Conservation (phyloP, 805 yeast species). For the Ogataea trehaloabstinens region DNA sequence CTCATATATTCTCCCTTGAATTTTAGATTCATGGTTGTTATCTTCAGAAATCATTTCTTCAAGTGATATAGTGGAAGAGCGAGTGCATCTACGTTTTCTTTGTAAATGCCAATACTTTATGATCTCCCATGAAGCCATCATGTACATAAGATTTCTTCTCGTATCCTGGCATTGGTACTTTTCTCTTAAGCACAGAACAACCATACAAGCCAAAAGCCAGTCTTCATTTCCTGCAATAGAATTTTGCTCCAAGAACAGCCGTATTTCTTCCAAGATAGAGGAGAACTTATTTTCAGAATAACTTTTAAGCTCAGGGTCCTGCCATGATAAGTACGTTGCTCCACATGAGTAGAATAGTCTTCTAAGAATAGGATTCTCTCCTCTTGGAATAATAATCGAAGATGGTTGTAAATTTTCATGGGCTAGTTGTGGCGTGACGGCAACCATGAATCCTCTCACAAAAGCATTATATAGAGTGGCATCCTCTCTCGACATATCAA, state of each 20-base stretch:
- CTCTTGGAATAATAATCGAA: slow-evolving; percentile 33
- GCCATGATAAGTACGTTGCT: slow-evolving; percentile 35
- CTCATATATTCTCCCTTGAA: slow-evolving; percentile 1
- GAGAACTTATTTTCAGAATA: slow-evolving; percentile 21
- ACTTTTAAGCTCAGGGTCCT: slow-evolving; percentile 23
- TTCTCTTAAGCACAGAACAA: slow-evolving; percentile 36
- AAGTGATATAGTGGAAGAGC: no score
- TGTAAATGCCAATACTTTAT: slow-evolving; percentile 22
- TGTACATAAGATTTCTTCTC: slow-evolving; percentile 28
- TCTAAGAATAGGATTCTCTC: slow-evolving; percentile 26
- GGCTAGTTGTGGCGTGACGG: slow-evolving; percentile 35
- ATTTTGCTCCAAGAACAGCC: slow-evolving; percentile 18
- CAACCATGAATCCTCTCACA: slow-evolving; percentile 32
- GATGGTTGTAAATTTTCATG: slow-evolving; percentile 34
- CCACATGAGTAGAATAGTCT: slow-evolving; percentile 38
- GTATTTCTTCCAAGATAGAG: slow-evolving; percentile 20
- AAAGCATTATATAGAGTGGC: slow-evolving; percentile 27
- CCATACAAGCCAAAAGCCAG: slow-evolving; percentile 39
- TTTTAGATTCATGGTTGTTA: not conserved
- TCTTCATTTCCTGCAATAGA: slow-evolving; percentile 29
- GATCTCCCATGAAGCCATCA: slow-evolving; percentile 34
- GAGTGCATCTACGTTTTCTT: slow-evolving; percentile 7
- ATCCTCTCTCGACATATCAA: slow-evolving; percentile 3
- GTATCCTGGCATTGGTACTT: slow-evolving; percentile 28
- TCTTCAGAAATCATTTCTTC: not conserved